Conservation (phyloP, 345 rosid species). For the Bruguiera sexangula region DNA sequence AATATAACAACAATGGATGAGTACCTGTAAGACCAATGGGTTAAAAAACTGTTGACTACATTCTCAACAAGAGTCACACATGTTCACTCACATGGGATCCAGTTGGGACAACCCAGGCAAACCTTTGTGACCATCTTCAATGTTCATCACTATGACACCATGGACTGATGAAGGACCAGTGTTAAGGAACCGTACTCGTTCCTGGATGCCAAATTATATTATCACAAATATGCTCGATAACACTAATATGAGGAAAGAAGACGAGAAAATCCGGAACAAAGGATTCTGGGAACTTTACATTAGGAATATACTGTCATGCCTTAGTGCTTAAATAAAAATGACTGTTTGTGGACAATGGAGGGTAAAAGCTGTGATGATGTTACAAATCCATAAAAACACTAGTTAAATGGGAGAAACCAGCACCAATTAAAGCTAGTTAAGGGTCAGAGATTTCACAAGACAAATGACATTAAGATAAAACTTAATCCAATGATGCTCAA, state of each 20-base stretch:
- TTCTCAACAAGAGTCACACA: not conserved
- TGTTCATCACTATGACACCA: constrained; percentile 80
- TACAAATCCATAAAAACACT: not conserved
- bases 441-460: not conserved
- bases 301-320: not conserved
- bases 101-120: constrained; percentile 57
- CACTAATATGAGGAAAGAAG: not conserved
- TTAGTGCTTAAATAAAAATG: not conserved
- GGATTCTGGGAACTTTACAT: not conserved
- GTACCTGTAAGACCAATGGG: constrained; percentile 40
- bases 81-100: constrained; percentile 59
- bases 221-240: not conserved
- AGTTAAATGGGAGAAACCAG: not conserved
- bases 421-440: not conserved
- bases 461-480: not conserved
- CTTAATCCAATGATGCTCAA: not conserved
- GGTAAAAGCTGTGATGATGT: not conserved
- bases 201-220: constrained; percentile 34
- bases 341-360: not conserved
- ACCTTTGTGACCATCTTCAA: constrained; percentile 75
- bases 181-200: constrained; percentile 69
- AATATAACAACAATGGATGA: constrained; percentile 62
- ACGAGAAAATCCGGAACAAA: not conserved
- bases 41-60: not conserved
- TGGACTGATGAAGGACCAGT: constrained; percentile 67